These are phyloP conservation scores for Epicoccum nigrum DNA, from an alignment of 2,329 filamentous ascomycete species.

Conservation along the genomic window DNA sequence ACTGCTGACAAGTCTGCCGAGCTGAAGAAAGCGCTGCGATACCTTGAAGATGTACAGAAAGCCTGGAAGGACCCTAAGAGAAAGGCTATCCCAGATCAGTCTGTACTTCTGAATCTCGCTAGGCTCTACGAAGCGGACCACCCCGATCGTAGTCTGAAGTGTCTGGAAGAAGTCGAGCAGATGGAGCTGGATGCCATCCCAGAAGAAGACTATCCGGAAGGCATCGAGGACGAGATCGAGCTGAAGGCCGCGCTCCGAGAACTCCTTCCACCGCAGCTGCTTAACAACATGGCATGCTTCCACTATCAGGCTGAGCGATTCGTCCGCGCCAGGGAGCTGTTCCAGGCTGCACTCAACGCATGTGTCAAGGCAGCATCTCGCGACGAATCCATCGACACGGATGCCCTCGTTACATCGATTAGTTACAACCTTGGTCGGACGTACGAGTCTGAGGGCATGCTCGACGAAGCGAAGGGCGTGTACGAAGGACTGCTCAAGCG, in stretches of 20 bases:
- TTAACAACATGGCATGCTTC: conserved; percentile 98
- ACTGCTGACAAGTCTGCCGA: conserved; percentile 89
- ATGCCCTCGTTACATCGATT: conserved; percentile 92
- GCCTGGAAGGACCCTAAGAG: conserved; percentile 95
- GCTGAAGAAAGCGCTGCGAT: conserved; percentile 81
- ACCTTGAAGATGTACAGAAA: conserved; percentile 82
- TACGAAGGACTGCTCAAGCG: conserved; percentile 86
- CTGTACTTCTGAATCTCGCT: conserved; percentile 89
- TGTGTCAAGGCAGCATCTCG: conserved; percentile 82
- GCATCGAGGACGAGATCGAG: conserved; percentile 50
- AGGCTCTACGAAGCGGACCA: conserved; percentile 85
- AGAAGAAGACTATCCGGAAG: conserved; percentile 71
- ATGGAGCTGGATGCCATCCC: conserved; percentile 82
- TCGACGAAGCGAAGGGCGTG: conserved; percentile 82
- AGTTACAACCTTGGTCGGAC: conserved; percentile 95
- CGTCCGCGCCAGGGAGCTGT: conserved; percentile 80
- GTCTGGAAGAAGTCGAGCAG: conserved; percentile 88
- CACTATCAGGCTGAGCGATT: conserved; percentile 87
- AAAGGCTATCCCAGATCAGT: conserved; percentile 78
- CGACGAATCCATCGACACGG: conserved; percentile 78
- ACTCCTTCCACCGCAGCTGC: conserved; percentile 81
- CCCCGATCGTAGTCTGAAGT: conserved; percentile 90
- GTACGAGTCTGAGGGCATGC: conserved; percentile 83
- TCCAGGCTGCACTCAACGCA: conserved; percentile 87
- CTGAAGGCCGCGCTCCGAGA: conserved; percentile 71